These are phyloP conservation scores for Silene vulgaris DNA, from an alignment of 179 eudicot genomes.

Conservation along the genomic window DNA sequence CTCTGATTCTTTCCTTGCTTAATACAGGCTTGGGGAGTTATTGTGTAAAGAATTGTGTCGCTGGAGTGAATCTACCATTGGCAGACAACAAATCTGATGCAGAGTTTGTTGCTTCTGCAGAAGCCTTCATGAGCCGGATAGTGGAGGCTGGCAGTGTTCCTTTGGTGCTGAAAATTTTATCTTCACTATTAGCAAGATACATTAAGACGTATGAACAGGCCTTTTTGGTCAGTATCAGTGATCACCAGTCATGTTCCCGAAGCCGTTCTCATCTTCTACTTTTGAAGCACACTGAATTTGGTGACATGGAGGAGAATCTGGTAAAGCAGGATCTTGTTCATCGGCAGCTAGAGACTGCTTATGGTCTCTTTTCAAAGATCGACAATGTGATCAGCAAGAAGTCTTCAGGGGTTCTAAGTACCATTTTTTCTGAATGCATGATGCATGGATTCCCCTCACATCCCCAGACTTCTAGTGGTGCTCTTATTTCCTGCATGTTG, in stretches of 20 bases:
- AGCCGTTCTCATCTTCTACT: conserved; percentile 53
- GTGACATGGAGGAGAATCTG: conserved; percentile 49
- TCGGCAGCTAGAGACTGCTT: conserved; percentile 48
- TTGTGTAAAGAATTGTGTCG: conserved; percentile 38
- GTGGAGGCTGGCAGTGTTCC: conserved; percentile 47
- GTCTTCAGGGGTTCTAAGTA: conserved; percentile 48
- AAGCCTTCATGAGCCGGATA: conserved; percentile 38
- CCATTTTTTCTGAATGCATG: conserved; percentile 54
- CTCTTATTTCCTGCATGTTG: conserved; percentile 64
- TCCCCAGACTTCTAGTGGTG: conserved; percentile 47
- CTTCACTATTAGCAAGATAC: conserved; percentile 56
- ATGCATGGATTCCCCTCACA: conserved; percentile 92
- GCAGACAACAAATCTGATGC: conserved; percentile 45
- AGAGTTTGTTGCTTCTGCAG: conserved; percentile 53
- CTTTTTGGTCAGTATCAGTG: conserved; percentile 45
- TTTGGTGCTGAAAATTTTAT: conserved; percentile 40
- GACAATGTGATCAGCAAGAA: conserved; percentile 45
- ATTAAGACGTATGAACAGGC: conserved; percentile 53
- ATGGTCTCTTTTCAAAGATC: conserved; percentile 47
- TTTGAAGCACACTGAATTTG: conserved; percentile 61
- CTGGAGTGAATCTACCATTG: conserved; percentile 30
- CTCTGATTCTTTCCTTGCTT: conserved; percentile 58
- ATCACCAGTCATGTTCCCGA: conserved; percentile 29
- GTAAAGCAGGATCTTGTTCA: conserved; percentile 40
- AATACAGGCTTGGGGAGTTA: conserved; percentile 44